Base-by-base conservation (phyloP, 2,329 filamentous ascomycete species). In the Cordyceps sp. region DNA sequence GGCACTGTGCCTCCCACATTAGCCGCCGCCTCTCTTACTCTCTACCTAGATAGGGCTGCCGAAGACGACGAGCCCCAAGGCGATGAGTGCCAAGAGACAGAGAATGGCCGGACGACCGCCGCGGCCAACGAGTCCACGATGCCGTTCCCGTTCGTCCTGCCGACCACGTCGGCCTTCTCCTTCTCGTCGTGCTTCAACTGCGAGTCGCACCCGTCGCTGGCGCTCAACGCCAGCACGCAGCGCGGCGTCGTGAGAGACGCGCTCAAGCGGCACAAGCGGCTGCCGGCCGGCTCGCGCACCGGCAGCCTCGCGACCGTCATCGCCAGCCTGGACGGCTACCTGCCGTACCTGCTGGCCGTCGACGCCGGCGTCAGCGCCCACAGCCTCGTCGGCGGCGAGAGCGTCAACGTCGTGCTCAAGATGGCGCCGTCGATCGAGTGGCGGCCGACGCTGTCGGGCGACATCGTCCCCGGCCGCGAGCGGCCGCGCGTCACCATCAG, bases 81-180 rank as follows among this genome's bases (percentile, higher is more conserved):
- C n/a, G n/a, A n/a, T n/a, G n/a, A n/a, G n/a, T n/a, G 22, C 10
- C 5, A 13, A n/a, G 3, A 24, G 23, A n/a, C 9, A n/a, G 23
- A n/a, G n/a, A n/a, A n/a, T n/a, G n/a, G n/a, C n/a, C n/a, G n/a
- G n/a, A n/a, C n/a, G n/a, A n/a, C n/a, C n/a, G n/a, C n/a, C n/a
- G n/a, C n/a, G n/a, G n/a, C n/a, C n/a, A n/a, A n/a, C n/a, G n/a
- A n/a, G n/a, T n/a, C 26, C 42, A 58, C 45, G 26, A 96, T 96
- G 90, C 86, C 88, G 21, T 96, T 82, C 50, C 79, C 81, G 10
- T 94, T 93, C 48, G 60, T 71, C 10, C 72, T 96, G 21, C 86
- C 90, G 2, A 96, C 88, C 1, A 94, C 88, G 5, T 93, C 85
- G 22, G 72, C 78, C 33, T 78, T 93, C 48, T 77, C 81, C 32